These are phyloP conservation scores for Phytopythium montanum DNA, from an alignment of 352 stramenopile genomes.

Conservation along the genomic window DNA sequence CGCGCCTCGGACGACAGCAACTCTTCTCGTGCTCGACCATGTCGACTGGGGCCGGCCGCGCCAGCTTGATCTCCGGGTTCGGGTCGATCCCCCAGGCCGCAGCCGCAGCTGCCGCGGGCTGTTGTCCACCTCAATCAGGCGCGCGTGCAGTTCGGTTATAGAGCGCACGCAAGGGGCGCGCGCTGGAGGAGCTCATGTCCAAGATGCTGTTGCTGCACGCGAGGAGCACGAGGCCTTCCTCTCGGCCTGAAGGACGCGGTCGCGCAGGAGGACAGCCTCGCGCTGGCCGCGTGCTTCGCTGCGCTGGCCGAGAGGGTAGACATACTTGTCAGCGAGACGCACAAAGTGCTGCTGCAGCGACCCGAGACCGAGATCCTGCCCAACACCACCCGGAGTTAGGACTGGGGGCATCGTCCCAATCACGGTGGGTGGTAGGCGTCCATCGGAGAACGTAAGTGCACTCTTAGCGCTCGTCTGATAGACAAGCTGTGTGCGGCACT, in stretches of 20 bases:
- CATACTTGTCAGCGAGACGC: slow-evolving; percentile 57
- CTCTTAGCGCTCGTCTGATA: neutral
- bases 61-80: slow-evolving; percentile 98
- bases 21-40: slow-evolving; percentile 99
- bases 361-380: slow-evolving; percentile 69
- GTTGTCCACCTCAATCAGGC: slow-evolving; percentile 51
- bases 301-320: slow-evolving; percentile 42
- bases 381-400: slow-evolving; percentile 67
- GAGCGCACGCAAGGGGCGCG: slow-evolving; percentile 72
- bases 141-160: slow-evolving; percentile 78
- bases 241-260: slow-evolving; percentile 48
- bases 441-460: no score
- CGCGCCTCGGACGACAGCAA: slow-evolving; percentile 98
- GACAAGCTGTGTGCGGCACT: neutral
- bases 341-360: slow-evolving; percentile 73
- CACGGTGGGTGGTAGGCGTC: slow-evolving; percentile 51
- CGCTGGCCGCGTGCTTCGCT: slow-evolving; percentile 46
- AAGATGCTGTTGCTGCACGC: slow-evolving; percentile 57
- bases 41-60: slow-evolving; percentile 97
- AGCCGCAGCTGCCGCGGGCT: slow-evolving; percentile 67
- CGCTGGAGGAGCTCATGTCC: slow-evolving; percentile 68
- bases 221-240: slow-evolving; percentile 72
- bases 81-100: slow-evolving; percentile 98
- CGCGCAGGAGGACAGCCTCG: slow-evolving; percentile 46
- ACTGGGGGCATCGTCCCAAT: slow-evolving; percentile 81